Evolutionary conservation across 108 stramenopile genomes (phyloP).

Genomic region (Cylindrotheca fusiformis): DNA sequence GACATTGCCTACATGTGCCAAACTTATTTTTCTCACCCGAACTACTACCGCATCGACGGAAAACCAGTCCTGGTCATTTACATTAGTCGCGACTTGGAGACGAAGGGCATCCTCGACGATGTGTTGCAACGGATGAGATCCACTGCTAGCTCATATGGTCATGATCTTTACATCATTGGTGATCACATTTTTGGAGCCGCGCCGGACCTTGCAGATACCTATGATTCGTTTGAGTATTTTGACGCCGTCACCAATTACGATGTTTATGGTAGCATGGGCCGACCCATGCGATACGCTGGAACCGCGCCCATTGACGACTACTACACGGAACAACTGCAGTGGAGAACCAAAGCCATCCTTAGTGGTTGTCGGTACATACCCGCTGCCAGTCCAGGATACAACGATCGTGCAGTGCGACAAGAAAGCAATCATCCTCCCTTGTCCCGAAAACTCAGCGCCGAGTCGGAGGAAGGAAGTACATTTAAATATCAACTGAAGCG

Average conservation of each 20-base stretch:
- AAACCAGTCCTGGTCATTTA: slow-evolving; percentile 36
- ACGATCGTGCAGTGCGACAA: slow-evolving; percentile 29
- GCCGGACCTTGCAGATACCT: not conserved
- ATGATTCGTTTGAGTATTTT: slow-evolving; percentile 6
- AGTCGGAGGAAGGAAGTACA: slow-evolving; percentile 15
- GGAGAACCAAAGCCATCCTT: slow-evolving; percentile 19
- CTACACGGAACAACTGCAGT: slow-evolving; percentile 17
- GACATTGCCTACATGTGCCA: slow-evolving; percentile 18
- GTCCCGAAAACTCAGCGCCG: slow-evolving; percentile 22
- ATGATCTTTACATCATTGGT: slow-evolving; percentile 32
- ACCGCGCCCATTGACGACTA: slow-evolving; percentile 3
- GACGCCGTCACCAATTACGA: slow-evolving; percentile 44
- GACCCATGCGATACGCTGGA: slow-evolving; percentile 17
- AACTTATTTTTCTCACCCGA: slow-evolving; percentile 30
- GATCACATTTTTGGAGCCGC: slow-evolving; percentile 26
- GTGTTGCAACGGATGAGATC: slow-evolving; percentile 18
- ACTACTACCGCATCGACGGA: slow-evolving; percentile 31
- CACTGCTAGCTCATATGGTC: slow-evolving; percentile 8
- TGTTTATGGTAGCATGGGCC: slow-evolving; percentile 25
- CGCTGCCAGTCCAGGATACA: slow-evolving; percentile 33
- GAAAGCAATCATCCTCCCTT: slow-evolving; percentile 21
- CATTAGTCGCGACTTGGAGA: slow-evolving; percentile 19
- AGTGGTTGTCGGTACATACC: slow-evolving; percentile 23
- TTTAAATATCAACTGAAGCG: slow-evolving; percentile 8
- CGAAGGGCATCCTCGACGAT: slow-evolving; percentile 13